Percentiles rank a stretch among this genome's conserved stretches.
Conservation (phyloP, 2,329 filamentous ascomycete genomes). For the Diplodia scrobiculata region DNA sequence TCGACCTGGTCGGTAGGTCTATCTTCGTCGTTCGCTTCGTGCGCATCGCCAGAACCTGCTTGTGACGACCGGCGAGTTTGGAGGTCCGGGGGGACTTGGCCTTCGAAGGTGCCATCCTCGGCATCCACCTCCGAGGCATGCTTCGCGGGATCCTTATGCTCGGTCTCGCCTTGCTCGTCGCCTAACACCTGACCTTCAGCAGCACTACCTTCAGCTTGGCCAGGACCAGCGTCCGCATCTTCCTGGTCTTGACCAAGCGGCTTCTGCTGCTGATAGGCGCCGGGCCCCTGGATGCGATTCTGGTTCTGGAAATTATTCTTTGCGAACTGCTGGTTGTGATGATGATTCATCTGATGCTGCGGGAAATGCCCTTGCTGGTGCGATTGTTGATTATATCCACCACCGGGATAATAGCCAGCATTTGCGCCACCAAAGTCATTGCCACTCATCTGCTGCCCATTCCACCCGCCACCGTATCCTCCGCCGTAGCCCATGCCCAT, state of each 20-base stretch:
- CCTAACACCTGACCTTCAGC: conserved; percentile 21
- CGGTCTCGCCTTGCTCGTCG: conserved; percentile 6
- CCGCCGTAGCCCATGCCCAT: conserved; percentile 69
- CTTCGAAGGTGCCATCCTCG: conserved; percentile 32
- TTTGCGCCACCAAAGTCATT: conserved; percentile 73
- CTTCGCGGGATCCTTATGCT: conserved; percentile 10
- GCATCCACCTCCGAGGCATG: conserved; percentile 32
- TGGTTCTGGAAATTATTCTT: conserved; percentile 66
- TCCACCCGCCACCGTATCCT: conserved; percentile 64
- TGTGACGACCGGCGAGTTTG: conserved; percentile 39
- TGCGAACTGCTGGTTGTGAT: conserved; percentile 58
- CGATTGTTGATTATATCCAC: conserved; percentile 57
- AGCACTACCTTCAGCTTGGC: conserved; percentile 27
- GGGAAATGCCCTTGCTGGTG: conserved; percentile 47
- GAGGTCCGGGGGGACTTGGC: conserved; percentile 30
- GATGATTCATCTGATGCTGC: conserved; percentile 50
- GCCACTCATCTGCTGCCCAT: conserved; percentile 65
- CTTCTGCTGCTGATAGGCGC: conserved; percentile 47
- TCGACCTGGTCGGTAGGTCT: conserved; percentile 9
- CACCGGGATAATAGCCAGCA: conserved; percentile 54
- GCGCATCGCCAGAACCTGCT: neutral
- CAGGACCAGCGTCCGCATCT: conserved; percentile 34
- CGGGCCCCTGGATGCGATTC: conserved; percentile 78
- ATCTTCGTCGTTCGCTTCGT: conserved; percentile 28
- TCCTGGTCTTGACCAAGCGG: conserved; percentile 48